These are phyloP conservation scores for Marasmius sp. DNA, from an alignment of 1,284 basidiomycete species.

Conservation along the genomic window DNA sequence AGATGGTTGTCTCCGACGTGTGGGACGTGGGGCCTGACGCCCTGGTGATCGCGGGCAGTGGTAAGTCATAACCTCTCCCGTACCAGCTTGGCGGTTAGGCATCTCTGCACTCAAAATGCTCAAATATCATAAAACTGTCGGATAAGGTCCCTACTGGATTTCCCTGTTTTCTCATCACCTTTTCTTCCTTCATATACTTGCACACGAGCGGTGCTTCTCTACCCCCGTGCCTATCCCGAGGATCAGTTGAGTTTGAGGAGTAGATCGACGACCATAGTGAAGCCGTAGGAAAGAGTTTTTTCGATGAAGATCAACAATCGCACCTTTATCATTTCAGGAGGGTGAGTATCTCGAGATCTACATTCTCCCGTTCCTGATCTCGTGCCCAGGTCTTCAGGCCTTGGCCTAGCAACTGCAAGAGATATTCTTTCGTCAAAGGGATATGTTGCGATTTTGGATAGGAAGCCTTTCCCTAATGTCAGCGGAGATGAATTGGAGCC, in stretches of 20 bases:
- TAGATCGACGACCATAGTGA: no score
- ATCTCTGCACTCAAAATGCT: no score
- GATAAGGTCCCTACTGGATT: no score
- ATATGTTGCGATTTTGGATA: constrained; percentile 50
- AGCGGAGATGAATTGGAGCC: neutral
- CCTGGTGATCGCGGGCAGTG: no score
- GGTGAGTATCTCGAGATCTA: constrained; percentile 30
- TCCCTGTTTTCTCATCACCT: no score
- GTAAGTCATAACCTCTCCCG: no score
- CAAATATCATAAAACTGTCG: no score
- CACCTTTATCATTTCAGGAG: constrained; percentile 54
- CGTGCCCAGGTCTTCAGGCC: constrained; percentile 45
- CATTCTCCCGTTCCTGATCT: neutral
- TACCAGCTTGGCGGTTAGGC: no score
- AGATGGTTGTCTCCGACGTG: neutral
- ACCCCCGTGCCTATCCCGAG: neutral
- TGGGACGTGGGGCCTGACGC: neutral
- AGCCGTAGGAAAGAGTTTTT: neutral
- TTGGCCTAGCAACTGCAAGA: constrained; percentile 50
- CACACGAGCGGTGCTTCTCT: neutral
- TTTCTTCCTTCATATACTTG: no score
- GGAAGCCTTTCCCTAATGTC: constrained; percentile 31
- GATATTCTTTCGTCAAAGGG: constrained; percentile 41
- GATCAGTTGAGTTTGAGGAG: neutral
- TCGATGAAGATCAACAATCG: constrained; percentile 54